Evolutionary conservation across 768 basidiomycete genomes (phyloP).

Genomic region (Cyclocybe cylindracea): DNA sequence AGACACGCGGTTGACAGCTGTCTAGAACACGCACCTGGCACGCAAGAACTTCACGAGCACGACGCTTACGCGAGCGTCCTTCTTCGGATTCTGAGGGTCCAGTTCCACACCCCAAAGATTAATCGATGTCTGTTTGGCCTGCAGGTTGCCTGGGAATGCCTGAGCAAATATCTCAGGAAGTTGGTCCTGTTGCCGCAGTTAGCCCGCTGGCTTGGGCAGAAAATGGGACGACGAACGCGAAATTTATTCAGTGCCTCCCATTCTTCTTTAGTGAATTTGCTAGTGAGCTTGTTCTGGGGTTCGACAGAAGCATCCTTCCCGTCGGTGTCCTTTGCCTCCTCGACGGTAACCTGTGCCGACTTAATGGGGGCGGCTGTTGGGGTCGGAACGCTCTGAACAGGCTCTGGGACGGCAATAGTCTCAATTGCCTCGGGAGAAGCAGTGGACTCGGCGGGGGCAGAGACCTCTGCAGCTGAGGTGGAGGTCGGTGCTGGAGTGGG

Average conservation of each 20-base stretch:
- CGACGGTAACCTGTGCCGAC: slow-evolving; percentile 7
- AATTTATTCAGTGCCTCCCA: slow-evolving; percentile 72
- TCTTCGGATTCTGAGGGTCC: slow-evolving; percentile 52
- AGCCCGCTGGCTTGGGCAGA: background rate
- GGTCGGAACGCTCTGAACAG: background rate
- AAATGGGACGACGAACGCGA: slow-evolving; percentile 43
- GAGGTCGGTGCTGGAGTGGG: slow-evolving; percentile 9
- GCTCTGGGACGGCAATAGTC: slow-evolving; percentile 4
- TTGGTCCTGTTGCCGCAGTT: slow-evolving; percentile 25
- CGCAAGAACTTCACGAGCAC: slow-evolving; percentile 81
- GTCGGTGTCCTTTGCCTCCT: slow-evolving; percentile 5
- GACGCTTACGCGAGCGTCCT: slow-evolving; percentile 69
- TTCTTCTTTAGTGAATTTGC: slow-evolving; percentile 69
- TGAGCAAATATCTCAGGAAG: slow-evolving; percentile 57
- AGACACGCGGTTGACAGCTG: background rate
- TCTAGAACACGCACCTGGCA: slow-evolving; percentile 54
- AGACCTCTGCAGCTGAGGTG: slow-evolving; percentile 6
- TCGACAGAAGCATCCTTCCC: slow-evolving; percentile 36
- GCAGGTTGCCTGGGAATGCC: slow-evolving; percentile 60
- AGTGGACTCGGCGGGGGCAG: slow-evolving; percentile 6
- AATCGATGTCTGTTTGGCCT: slow-evolving; percentile 52
- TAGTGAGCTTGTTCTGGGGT: slow-evolving; percentile 69
- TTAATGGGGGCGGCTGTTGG: slow-evolving; percentile 1
- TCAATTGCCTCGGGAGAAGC: slow-evolving; percentile 9
- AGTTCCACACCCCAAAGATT: slow-evolving; percentile 73